Base-by-base conservation (phyloP, 805 yeast species). In the Isabelozyma rhagii region DNA sequence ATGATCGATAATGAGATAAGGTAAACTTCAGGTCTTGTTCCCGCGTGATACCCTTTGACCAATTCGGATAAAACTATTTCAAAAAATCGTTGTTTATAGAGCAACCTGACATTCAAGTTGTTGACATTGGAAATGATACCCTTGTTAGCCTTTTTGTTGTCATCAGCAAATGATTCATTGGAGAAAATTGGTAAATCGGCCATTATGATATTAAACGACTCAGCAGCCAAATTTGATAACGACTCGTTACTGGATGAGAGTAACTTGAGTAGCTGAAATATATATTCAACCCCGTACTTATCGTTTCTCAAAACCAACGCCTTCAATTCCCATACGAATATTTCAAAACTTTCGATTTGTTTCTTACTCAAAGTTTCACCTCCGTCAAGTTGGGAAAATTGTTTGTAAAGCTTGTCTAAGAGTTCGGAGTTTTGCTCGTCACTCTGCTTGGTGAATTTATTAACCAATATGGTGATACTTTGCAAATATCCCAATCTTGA, bases 21-120 rank as follows among this genome's bases (percentile, higher is more conserved):
- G 55, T 82, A 82, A 44, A 80, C 77, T 44, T 82, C 79, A 52
- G 79, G 79, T 6, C 56, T 45, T 1, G 49, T 18, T 27, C 58
- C 55, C 29, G 68, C 66, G 62, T 79, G 66, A 64, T 80, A 83
- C 3, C 75, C 77, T 0, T 66, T 61, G 7, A 86, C 80, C 31
- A 90, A 62, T 29, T 63, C 65, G 0, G 87, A 87, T 5, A 89
- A 74, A 1, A 83, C 69, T 8, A 74, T 68, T 51, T 82, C 81
- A 62, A 90, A 89, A 25, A 89, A 75, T 54, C 84, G 84, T 61
- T 94, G 99, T 62, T 90, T 90, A 75, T 87, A 89, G 21, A 94
- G 73, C 43, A 80, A 65, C 51, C 87, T 79, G 15, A 86, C 79
- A 51, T 84, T 81, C 48, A 87, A 75, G 53, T 82, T 82, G 53